A percentile compares a stretch with the other conserved stretches of the same genome.
These are phyloP conservation scores for Fagus crenata DNA, from an alignment of 306 rosid genomes.

Conservation along the genomic window DNA sequence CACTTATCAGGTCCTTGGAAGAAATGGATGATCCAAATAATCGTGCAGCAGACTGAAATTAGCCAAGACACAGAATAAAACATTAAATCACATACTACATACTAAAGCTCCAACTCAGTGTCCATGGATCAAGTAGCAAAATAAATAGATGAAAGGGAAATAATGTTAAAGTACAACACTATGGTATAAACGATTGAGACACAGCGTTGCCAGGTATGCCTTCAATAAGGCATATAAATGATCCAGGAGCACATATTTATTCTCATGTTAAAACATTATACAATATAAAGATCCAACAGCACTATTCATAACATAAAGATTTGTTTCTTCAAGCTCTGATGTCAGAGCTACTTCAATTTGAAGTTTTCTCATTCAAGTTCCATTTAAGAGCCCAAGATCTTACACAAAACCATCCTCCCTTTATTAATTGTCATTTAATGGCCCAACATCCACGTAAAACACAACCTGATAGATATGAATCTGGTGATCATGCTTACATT, in stretches of 20 bases:
- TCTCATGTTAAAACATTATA: neutral
- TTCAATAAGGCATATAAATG: constrained; percentile 12
- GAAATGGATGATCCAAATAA: constrained; percentile 86
- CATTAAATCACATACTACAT: neutral
- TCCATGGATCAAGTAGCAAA: neutral
- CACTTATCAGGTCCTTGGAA: constrained; percentile 71
- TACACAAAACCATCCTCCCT: neutral
- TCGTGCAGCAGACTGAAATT: constrained; percentile 87
- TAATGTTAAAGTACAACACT: neutral
- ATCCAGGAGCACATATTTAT: neutral
- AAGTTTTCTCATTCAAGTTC: constrained; percentile 9
- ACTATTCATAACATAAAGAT: neutral
- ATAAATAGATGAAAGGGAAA: neutral
- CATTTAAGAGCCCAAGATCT: constrained; percentile 6
- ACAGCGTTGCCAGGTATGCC: neutral
- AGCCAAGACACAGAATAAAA: constrained; percentile 15
- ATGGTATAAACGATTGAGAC: constrained; percentile 10
- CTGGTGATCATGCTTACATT: neutral
- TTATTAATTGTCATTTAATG: constrained; percentile 4
- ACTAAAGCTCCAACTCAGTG: neutral
- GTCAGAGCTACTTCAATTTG: constrained; percentile 4
- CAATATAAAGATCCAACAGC: neutral
- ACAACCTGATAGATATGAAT: neutral
- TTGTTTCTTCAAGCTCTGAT: constrained; percentile 14
- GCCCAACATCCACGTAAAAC: constrained; percentile 10